phyloP scores from a whole-genome alignment of 164 flowering plant species.

The Nymphaea thermarum region DNA sequence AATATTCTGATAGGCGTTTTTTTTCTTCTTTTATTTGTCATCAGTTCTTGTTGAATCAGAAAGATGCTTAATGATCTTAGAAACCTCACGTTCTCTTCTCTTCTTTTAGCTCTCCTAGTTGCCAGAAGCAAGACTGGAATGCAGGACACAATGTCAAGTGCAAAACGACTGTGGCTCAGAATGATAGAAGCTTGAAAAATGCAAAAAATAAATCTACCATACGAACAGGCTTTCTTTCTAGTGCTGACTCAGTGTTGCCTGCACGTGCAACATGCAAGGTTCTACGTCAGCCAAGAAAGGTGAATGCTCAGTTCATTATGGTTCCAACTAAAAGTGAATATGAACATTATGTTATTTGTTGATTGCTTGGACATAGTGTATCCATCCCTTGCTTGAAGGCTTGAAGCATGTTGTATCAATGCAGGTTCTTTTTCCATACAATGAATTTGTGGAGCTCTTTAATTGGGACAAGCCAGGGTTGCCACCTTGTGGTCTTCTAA shows the following conservation, averaged over 20 bases:
- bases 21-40: too few species aligned
- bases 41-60: background rate
- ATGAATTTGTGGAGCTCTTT: slow-evolving; percentile 68
- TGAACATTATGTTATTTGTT: background rate
- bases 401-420: background rate
- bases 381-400: background rate
- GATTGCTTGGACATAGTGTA: background rate
- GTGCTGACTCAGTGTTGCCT: slow-evolving; percentile 21
- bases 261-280: slow-evolving; percentile 19
- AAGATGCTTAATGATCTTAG: background rate
- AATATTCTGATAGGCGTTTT: too few species aligned
- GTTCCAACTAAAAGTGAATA: background rate
- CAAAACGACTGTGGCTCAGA: slow-evolving; percentile 12
- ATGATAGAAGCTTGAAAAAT: slow-evolving; percentile 6
- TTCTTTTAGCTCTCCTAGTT: slow-evolving; percentile 39
- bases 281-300: slow-evolving; percentile 36
- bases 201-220: slow-evolving; percentile 12
- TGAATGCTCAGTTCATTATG: slow-evolving; percentile 4
- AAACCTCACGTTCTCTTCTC: background rate
- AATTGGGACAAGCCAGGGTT: slow-evolving; percentile 57
- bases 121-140: slow-evolving; percentile 66
- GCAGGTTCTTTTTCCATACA: slow-evolving; percentile 86
- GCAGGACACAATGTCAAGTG: slow-evolving; percentile 57
- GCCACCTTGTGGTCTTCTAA: slow-evolving; percentile 89
- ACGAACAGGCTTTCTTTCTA: slow-evolving; percentile 6